These are phyloP conservation scores for Phytophthora megakarya DNA, from an alignment of 352 stramenopile genomes.

Conservation along the genomic window DNA sequence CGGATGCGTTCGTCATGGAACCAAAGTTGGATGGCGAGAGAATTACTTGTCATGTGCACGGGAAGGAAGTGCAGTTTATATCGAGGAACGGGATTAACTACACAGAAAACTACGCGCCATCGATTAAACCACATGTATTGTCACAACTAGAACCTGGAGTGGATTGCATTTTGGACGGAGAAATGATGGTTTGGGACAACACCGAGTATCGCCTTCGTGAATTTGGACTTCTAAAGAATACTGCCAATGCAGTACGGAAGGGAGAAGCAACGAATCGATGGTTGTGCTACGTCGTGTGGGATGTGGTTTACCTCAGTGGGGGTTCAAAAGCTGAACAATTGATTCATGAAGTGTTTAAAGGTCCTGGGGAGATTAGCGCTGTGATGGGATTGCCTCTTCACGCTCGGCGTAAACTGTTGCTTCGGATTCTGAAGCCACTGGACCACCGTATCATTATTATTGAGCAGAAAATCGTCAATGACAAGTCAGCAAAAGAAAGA, in stretches of 20 bases:
- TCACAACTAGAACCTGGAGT: slow-evolving; percentile 61
- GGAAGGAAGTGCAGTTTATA: slow-evolving; percentile 74
- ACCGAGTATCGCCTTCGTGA: slow-evolving; percentile 71
- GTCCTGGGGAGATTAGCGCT: slow-evolving; percentile 55
- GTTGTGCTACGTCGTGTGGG: slow-evolving; percentile 88
- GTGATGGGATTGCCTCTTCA: slow-evolving; percentile 81
- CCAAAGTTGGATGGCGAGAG: slow-evolving; percentile 85
- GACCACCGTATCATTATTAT: slow-evolving; percentile 82
- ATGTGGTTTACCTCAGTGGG: slow-evolving; percentile 78
- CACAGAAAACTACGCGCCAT: slow-evolving; percentile 68
- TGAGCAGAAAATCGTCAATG: slow-evolving; percentile 80
- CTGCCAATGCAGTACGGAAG: slow-evolving; percentile 61
- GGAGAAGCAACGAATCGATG: slow-evolving; percentile 67
- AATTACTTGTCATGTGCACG: slow-evolving; percentile 80
- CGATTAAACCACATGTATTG: slow-evolving; percentile 63
- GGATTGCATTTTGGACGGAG: slow-evolving; percentile 83
- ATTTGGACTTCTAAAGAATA: slow-evolving; percentile 84
- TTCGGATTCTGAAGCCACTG: slow-evolving; percentile 68
- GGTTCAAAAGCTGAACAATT: slow-evolving; percentile 47
- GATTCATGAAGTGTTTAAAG: slow-evolving; percentile 67
- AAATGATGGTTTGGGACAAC: slow-evolving; percentile 92
- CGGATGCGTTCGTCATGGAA: slow-evolving; percentile 81
- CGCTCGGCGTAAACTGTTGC: slow-evolving; percentile 59
- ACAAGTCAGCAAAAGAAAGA: slow-evolving; percentile 71
- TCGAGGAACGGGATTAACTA: slow-evolving; percentile 89